A percentile compares a stretch with the other conserved stretches of the same genome.
Evolutionary conservation across 2,329 filamentous ascomycete species (phyloP).

Genomic region (Clarireedia sp.): DNA sequence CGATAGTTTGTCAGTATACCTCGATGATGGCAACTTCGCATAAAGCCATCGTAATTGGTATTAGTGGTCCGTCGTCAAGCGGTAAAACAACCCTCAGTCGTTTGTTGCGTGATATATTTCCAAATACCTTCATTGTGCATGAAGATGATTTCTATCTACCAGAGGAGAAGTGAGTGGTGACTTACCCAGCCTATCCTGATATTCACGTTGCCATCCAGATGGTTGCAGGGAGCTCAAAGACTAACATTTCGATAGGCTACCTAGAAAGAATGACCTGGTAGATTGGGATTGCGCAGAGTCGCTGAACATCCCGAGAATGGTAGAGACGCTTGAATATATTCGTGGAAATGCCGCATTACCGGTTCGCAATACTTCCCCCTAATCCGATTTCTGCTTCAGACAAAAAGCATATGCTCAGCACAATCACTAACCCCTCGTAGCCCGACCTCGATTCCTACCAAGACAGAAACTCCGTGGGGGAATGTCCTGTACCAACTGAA

Average conservation of each 20-base stretch:
- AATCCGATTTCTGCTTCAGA: constrained; percentile 26
- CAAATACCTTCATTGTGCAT: constrained; percentile 73
- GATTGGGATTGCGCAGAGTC: constrained; percentile 91
- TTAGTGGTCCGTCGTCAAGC: constrained; percentile 85
- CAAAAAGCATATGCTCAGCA: constrained; percentile 18
- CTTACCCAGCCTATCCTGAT: neutral
- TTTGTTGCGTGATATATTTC: constrained; percentile 74
- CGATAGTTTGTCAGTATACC: neutral
- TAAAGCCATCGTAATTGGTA: constrained; percentile 56
- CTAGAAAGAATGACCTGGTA: constrained; percentile 51
- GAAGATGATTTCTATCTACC: constrained; percentile 93
- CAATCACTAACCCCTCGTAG: constrained; percentile 29
- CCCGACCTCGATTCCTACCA: constrained; percentile 47
- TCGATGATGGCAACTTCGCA: constrained; percentile 11
- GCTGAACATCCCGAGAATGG: constrained; percentile 63
- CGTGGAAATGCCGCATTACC: constrained; percentile 57
- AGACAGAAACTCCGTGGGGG: constrained; percentile 53
- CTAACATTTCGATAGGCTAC: constrained; percentile 37
- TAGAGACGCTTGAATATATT: constrained; percentile 61
- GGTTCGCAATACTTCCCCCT: constrained; percentile 35
- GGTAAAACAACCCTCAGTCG: constrained; percentile 92
- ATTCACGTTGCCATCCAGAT: too few species aligned
- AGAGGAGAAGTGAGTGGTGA: constrained; percentile 55
- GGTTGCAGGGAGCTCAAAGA: neutral
- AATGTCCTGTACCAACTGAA: constrained; percentile 42